Percentiles rank a stretch among this genome's conserved stretches.
Conservation (phyloP, 257 asterid species). For the Scutellaria barbata region DNA sequence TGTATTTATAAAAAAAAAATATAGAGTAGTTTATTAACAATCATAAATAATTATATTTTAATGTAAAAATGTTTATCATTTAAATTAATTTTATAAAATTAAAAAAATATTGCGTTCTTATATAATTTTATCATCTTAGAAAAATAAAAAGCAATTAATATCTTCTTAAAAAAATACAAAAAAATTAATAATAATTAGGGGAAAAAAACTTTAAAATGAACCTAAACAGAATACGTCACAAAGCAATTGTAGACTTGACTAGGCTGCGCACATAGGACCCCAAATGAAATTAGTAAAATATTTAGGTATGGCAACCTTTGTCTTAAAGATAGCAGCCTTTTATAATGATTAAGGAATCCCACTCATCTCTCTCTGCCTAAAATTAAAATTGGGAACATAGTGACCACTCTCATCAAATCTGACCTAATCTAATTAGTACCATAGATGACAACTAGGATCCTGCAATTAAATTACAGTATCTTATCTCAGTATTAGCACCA, state of each 20-base stretch:
- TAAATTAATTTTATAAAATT: too few species aligned
- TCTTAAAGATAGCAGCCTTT: slow-evolving; percentile 21
- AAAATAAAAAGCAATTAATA: too few species aligned
- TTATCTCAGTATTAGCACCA: background rate
- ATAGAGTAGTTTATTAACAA: too few species aligned
- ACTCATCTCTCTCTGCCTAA: slow-evolving; percentile 25
- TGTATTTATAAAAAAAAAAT: too few species aligned
- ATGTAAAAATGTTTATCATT: too few species aligned
- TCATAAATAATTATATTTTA: too few species aligned
- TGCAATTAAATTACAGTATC: slow-evolving; percentile 4
- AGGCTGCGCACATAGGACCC: slow-evolving; percentile 29
- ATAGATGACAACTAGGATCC: slow-evolving; percentile 17
- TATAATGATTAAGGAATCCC: slow-evolving; percentile 42
- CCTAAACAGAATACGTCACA: slow-evolving; percentile 33
- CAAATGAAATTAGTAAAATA: slow-evolving; percentile 17
- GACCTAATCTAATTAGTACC: slow-evolving; percentile 32
- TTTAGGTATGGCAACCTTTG: slow-evolving; percentile 24
- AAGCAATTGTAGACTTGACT: slow-evolving; percentile 21
- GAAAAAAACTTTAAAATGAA: background rate
- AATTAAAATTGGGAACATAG: slow-evolving; percentile 1
- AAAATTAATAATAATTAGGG: too few species aligned
- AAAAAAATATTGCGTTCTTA: too few species aligned
- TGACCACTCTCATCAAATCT: slow-evolving; percentile 20
- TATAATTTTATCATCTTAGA: too few species aligned
- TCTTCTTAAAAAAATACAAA: too few species aligned